Conservation (phyloP, 305 asterid species). For the Plantago coronopus region DNA sequence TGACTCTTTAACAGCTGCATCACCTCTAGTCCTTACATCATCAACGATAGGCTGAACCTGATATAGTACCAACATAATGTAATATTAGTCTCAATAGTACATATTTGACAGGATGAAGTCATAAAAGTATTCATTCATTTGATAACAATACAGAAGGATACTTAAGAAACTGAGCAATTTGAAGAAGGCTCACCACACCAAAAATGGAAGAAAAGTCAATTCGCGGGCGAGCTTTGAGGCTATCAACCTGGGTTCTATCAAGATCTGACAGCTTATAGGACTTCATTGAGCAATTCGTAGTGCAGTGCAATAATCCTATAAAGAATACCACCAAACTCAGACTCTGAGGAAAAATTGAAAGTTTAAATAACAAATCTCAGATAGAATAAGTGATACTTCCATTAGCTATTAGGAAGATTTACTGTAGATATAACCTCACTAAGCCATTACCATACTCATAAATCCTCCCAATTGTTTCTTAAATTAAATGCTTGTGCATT, state of each 20-base stretch:
- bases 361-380: conserved; percentile 1
- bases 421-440: not conserved
- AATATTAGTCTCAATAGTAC: not conserved
- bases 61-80: conserved; percentile 17
- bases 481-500: no score
- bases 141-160: not conserved
- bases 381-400: not conserved
- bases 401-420: not conserved
- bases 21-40: conserved; percentile 76
- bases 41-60: conserved; percentile 98
- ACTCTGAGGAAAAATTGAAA: conserved; percentile 7
- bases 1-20: conserved; percentile 94
- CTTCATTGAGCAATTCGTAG: conserved; percentile 68
- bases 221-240: conserved; percentile 87
- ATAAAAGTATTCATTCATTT: conserved; percentile 3
- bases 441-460: not conserved
- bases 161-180: conserved; percentile 7
- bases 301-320: conserved; percentile 46
- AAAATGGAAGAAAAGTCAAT: conserved; percentile 85
- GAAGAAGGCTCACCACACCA: conserved; percentile 52
- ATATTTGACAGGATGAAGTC: not conserved
- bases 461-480: no score
- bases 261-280: conserved; percentile 84
- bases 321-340: conserved; percentile 21
- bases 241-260: conserved; percentile 63